Base-by-base conservation (phyloP, 2,329 filamentous ascomycete species). In the Hypoxylon sp. region DNA sequence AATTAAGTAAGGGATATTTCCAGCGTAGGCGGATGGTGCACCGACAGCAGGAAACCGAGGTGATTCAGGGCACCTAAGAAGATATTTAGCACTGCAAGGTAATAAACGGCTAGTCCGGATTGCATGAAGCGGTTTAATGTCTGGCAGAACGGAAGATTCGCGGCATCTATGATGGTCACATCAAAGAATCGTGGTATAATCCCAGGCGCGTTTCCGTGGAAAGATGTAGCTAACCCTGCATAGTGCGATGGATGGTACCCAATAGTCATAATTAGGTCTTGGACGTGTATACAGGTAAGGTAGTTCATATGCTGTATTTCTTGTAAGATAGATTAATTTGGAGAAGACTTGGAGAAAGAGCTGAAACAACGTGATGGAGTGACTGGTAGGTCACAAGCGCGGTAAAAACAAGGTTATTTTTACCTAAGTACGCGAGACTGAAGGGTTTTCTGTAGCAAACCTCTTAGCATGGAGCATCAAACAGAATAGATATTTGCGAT, bases 71-170 rank as follows among this genome's bases (percentile, higher is more conserved):
- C 32, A 24, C 28, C 16, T 8, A 36, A 14, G 4, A 61, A 4
- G 38, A 33, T 28, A 51, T 56, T 45, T 38, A 20, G 32, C n/a
- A 20, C n/a, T 38, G 30, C 24, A 56, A 30, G 22, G 22, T 18
- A 49, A 54, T 60, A 45, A 49, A 60, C 9, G 48, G 26, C 20
- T 46, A 12, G 33, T 4, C n/a, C 5, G 40, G 30, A 42, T 30
- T 14, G 24, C 8, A 54, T 45, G 24, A 33, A 50, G 33, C 4
- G 28, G 24, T 38, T 64, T 56, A 62, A 64, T 67, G 50, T 59
- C 60, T 64, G 60, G 56, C n/a, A 24, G 58, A 60, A 32, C 26
- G 56, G 60, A 54, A 58, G n/a, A 45, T 42, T 49, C 26, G 30
- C 46, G 50, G 54, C 36, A 64, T n/a, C 26, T 61, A 50, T 53